Base-by-base conservation (phyloP, 1,139 yeast species). In the Taphrina betulina region DNA sequence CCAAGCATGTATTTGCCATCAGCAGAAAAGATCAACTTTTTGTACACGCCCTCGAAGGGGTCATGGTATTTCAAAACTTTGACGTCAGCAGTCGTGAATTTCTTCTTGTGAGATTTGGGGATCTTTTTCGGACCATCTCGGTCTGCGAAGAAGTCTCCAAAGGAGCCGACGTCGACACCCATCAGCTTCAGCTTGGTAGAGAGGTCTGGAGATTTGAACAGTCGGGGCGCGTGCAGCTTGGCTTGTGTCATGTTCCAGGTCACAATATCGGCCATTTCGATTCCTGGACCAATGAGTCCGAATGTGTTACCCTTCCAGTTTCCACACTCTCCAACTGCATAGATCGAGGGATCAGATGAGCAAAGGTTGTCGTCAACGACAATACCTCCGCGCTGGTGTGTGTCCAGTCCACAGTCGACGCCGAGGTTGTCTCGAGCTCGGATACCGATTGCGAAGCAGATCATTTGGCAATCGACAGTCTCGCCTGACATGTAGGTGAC, bases 81-180 rank as follows among this genome's bases (percentile, higher is more conserved):
- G 1, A 66, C 67, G 19, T 50, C 54, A 5, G 45, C 54, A 3
- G 54, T 16, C 2, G 54, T 50, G 26, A 50, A 50, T 19, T 61
- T 65, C 48, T 59, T 57, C 35, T 42, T 42, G 19, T 45, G 52
- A 4, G 59, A 57, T 28, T 52, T 52, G 4, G 71, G 71, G 3
- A 67, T 53, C 67, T 69, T 67, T 45, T 64, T 66, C 16, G 71
- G 69, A 12, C 70, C 71, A 34, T 61, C 60, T 20, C 60, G 63
- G 53, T 69, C 72, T 1, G 71, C 69, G 58, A 69, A 69, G 53
- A 65, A 69, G 57, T 69, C 72, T 24, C 72, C 72, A 62, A 69
- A 69, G 3, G 71, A 66, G 24, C 71, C 72, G 22, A 69, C 72
- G 43, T 69, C 70, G 24, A 69, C 71, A 10, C 72, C 72, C 71